A percentile compares a stretch with the other conserved stretches of the same genome.
phyloP scores from a whole-genome alignment of 495 filamentous ascomycete species.

The Hyaloscypha bicolor region DNA sequence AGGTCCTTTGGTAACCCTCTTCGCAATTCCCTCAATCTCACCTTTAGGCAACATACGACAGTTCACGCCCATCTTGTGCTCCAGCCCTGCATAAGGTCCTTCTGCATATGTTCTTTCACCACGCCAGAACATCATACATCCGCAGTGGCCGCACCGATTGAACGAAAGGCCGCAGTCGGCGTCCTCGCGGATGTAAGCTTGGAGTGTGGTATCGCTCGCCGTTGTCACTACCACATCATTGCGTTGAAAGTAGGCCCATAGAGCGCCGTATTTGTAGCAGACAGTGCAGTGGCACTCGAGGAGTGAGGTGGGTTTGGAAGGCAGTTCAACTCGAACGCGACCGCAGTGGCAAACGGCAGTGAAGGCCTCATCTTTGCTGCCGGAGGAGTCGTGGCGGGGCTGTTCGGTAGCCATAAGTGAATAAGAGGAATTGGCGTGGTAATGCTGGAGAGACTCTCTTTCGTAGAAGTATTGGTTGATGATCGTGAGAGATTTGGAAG shows the following conservation, averaged over 20 bases:
- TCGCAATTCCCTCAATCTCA: conserved; percentile 16
- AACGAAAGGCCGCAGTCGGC: conserved; percentile 18
- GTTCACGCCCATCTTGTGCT: conserved; percentile 21
- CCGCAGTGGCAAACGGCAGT: conserved; percentile 22
- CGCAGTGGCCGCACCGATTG: conserved; percentile 24
- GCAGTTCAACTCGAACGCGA: conserved; percentile 17
- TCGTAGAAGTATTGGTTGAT: neutral
- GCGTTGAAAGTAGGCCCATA: conserved; percentile 26
- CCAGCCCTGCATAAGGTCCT: neutral
- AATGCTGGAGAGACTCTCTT: neutral
- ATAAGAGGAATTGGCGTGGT: neutral
- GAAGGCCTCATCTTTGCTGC: conserved; percentile 6
- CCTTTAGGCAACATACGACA: conserved; percentile 15
- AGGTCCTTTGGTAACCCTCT: conserved; percentile 7
- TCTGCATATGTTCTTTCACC: conserved; percentile 3
- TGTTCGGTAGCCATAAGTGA: neutral
- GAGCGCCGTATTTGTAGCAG: conserved; percentile 29
- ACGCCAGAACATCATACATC: conserved; percentile 26
- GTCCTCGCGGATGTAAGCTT: conserved; percentile 17
- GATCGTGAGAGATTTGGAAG: neutral
- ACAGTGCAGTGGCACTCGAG: conserved; percentile 27
- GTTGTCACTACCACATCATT: conserved; percentile 12
- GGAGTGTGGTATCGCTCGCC: conserved; percentile 2
- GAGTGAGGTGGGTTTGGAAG: conserved; percentile 9
- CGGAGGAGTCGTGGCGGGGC: neutral